phyloP scores from a whole-genome alignment of 352 stramenopile species.

The Halophytophthora polymorphica region DNA sequence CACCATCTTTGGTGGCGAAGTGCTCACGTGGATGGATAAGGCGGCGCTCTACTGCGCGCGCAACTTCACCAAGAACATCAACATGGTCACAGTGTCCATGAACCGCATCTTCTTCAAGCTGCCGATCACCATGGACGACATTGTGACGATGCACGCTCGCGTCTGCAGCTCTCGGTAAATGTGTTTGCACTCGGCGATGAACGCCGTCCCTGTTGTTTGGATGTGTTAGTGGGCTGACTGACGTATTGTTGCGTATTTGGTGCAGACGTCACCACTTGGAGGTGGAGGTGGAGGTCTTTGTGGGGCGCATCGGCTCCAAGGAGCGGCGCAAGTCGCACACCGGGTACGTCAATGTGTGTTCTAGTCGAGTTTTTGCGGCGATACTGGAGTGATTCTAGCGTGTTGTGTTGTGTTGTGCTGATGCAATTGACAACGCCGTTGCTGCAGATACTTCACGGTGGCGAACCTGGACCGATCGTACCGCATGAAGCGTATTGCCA shows the following conservation, averaged over 20 bases:
- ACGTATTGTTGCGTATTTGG: background rate
- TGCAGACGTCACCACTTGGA: constrained; percentile 58
- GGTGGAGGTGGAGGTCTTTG: constrained; percentile 74
- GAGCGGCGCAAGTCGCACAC: constrained; percentile 58
- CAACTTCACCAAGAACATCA: constrained; percentile 68
- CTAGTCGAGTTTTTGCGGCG: background rate
- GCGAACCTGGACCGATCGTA: constrained; percentile 61
- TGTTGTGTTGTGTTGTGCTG: background rate
- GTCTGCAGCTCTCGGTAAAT: constrained; percentile 55
- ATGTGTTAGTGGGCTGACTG: background rate
- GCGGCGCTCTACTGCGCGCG: constrained; percentile 57
- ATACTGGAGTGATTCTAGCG: background rate
- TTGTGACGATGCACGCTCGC: constrained; percentile 61
- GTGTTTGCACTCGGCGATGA: background rate
- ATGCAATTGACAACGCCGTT: no score
- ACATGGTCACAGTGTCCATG: constrained; percentile 66
- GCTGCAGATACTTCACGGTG: constrained; percentile 56
- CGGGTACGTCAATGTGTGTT: constrained; percentile 18
- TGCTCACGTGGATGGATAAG: constrained; percentile 72
- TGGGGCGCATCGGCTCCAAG: constrained; percentile 44
- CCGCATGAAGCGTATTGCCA: constrained; percentile 53
- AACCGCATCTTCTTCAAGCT: constrained; percentile 75
- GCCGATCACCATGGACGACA: constrained; percentile 61
- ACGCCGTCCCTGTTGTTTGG: background rate
- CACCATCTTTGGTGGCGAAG: constrained; percentile 70